Base-by-base conservation (phyloP, 1,284 basidiomycete genomes). In the Apiotrichum akiyoshidainum region DNA sequence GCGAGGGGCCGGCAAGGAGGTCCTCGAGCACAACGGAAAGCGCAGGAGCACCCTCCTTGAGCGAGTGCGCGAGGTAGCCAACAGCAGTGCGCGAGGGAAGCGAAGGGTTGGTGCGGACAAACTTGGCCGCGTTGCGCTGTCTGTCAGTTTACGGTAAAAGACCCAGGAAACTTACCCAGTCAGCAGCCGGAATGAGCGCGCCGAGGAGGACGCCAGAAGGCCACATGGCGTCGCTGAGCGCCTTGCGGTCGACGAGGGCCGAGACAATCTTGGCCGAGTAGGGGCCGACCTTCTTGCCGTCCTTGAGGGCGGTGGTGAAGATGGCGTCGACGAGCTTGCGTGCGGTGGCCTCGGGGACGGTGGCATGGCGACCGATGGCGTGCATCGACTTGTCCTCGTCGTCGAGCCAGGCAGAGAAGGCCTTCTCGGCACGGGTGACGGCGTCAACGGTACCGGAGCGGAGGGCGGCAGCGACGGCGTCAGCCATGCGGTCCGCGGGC, bases 211-310 rank as follows among this genome's bases (percentile, higher is more conserved):
- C 61, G 31, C 74, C 71, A 1, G 60, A 67, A 5, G 65, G 55
- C 64, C 66, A 72, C 72, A 76, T 73, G 31, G 50, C 57, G 54
- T 78, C 75, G 39, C 61, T 60, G 19, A 76, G 61, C 47, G 66
- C 54, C 5, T 63, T 59, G 39, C 66, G 57, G 33, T 63, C 55
- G 11, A 75, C 54, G 53, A 78, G 60, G 14, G 60, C 58, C 22
- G 46, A 48, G 1, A 76, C 51, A 19, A 76, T 64, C 26, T 57
- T 65, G 45, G 45, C 46, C 1, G 72, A 65, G 54, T 77, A 78
- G 2, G 51, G 48, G 0, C 70, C 74, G 13, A 12, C 34, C 57
- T 47, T 55, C 49, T 60, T 58, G 19, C 41, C 49, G 10, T 34
- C 48, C 35, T 54, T 56, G 41, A 72, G 49, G 1, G 72, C 71